Evolutionary conservation across 2,329 filamentous ascomycete species (phyloP).

Genomic region (Trichocomaceae sp.): DNA sequence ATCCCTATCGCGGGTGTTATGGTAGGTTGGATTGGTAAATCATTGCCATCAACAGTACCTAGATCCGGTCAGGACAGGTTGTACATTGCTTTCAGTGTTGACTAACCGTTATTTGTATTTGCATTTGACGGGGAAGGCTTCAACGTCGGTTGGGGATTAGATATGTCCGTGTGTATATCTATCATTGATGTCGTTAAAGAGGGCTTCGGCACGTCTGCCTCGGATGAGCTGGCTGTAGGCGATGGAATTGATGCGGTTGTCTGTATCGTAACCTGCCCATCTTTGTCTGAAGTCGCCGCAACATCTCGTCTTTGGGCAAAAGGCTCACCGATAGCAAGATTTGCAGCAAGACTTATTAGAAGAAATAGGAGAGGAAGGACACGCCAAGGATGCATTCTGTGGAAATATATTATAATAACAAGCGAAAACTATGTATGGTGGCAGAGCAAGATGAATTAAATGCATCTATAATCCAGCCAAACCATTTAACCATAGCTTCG

Average conservation of each 20-base stretch:
- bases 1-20: slow-evolving; percentile 79
- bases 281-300: slow-evolving; percentile 1
- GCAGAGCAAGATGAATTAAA: neutral
- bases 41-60: slow-evolving; percentile 21
- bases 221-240: neutral
- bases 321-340: neutral
- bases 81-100: neutral
- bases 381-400: slow-evolving; percentile 4
- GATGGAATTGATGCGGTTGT: neutral
- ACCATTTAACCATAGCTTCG: neutral
- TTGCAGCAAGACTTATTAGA: slow-evolving; percentile 1
- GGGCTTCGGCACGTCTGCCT: neutral
- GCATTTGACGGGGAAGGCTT: neutral
- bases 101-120: slow-evolving; percentile 6
- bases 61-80: slow-evolving; percentile 5
- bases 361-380: neutral
- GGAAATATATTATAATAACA: neutral
- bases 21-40: slow-evolving; percentile 63
- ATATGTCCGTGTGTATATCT: slow-evolving; percentile 11
- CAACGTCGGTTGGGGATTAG: slow-evolving; percentile 9
- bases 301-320: slow-evolving; percentile 5
- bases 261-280: slow-evolving; percentile 2
- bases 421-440: neutral
- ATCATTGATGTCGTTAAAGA: slow-evolving; percentile 9
- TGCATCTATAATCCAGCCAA: neutral